A percentile compares a stretch with the other conserved stretches of the same genome.
These are phyloP conservation scores for Mortierella alpina DNA, from an alignment of 192 early-diverging fungal species.

Conservation along the genomic window DNA sequence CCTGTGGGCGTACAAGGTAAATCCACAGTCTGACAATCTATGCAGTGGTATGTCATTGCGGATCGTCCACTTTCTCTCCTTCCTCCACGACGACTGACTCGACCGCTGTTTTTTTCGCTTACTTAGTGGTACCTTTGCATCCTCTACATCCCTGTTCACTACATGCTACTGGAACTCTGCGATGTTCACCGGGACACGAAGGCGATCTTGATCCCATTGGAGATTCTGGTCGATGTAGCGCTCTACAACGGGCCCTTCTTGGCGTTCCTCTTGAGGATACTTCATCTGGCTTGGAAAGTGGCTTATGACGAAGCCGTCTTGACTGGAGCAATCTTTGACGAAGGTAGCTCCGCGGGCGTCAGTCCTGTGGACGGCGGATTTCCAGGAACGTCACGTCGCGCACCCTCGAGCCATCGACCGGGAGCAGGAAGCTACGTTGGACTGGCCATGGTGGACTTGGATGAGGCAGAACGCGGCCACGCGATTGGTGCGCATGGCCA, in stretches of 20 bases:
- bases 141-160: slow-evolving; percentile 44
- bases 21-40: too few species aligned
- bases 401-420: slow-evolving; percentile 6
- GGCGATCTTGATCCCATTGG: slow-evolving; percentile 41
- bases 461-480: slow-evolving; percentile 31
- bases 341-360: slow-evolving; percentile 1
- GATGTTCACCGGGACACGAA: slow-evolving; percentile 41
- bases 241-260: slow-evolving; percentile 49
- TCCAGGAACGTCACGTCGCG: slow-evolving; percentile 9
- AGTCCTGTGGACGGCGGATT: slow-evolving; percentile 1
- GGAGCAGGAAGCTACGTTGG: slow-evolving; percentile 35
- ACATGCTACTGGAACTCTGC: slow-evolving; percentile 40
- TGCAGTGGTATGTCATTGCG: too few species aligned
- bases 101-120: background rate
- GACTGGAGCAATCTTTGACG: slow-evolving; percentile 48
- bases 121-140: slow-evolving; percentile 43
- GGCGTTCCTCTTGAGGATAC: slow-evolving; percentile 21
- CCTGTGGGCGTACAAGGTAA: slow-evolving; percentile 47
- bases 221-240: slow-evolving; percentile 39
- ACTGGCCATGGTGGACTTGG: slow-evolving; percentile 45
- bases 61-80: background rate
- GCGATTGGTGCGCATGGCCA: background rate
- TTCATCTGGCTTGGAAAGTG: slow-evolving; percentile 47
- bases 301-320: slow-evolving; percentile 46
- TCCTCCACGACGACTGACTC: background rate